Conservation (phyloP, 495 filamentous ascomycete genomes). For the Darksidea phi region DNA sequence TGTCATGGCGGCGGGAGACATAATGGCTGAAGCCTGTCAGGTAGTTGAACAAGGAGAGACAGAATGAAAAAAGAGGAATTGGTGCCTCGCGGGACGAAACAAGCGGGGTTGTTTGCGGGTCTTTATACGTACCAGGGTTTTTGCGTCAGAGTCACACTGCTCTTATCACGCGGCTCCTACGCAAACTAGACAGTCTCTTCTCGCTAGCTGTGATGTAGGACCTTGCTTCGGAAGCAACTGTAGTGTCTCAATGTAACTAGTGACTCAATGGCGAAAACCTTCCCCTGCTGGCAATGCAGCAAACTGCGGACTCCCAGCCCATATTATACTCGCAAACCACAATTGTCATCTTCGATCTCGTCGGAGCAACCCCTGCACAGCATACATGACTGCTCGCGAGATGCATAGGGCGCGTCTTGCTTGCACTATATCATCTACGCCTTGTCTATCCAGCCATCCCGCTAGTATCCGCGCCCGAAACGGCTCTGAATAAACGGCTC, state of each 20-base stretch:
- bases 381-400: conserved; percentile 6
- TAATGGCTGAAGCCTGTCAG: conserved; percentile 4
- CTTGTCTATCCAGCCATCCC: conserved; percentile 15
- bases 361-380: neutral
- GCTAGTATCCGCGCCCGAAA: conserved; percentile 8
- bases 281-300: too few species aligned
- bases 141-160: conserved; percentile 10
- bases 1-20: conserved; percentile 32
- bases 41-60: neutral
- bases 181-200: too few species aligned
- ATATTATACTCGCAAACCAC: too few species aligned
- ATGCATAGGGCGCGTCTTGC: conserved; percentile 16
- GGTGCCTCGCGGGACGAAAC: neutral
- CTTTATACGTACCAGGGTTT: neutral
- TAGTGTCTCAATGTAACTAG: too few species aligned
- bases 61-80: neutral
- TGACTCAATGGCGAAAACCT: too few species aligned
- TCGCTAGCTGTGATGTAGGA: too few species aligned
- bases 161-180: conserved; percentile 11
- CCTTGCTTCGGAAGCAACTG: too few species aligned
- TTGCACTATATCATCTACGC: conserved; percentile 1
- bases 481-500: neutral
- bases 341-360: too few species aligned
- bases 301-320: too few species aligned
- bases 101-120: neutral